phyloP scores from a whole-genome alignment of 176 grass and related monocot genomes.

The Cocos nucifera region DNA sequence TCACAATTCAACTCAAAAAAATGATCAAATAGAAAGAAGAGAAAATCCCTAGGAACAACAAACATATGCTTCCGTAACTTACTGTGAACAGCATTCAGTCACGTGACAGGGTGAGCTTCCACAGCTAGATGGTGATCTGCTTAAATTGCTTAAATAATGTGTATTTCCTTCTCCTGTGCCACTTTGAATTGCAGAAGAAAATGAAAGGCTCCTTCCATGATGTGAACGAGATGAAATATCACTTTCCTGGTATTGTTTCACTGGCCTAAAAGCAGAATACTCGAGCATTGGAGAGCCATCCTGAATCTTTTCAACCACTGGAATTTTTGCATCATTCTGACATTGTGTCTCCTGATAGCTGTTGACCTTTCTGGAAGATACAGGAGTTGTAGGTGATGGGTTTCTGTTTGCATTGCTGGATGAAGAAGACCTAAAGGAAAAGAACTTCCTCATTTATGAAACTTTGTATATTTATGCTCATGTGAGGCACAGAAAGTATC shows the following conservation, averaged over 20 bases:
- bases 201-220: slow-evolving; percentile 48
- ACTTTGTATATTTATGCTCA: too few species aligned
- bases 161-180: slow-evolving; percentile 23
- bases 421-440: slow-evolving; percentile 48
- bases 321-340: slow-evolving; percentile 15
- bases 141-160: not conserved
- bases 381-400: not conserved
- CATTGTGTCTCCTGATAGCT: too few species aligned
- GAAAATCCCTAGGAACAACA: not conserved
- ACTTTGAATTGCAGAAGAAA: slow-evolving; percentile 29
- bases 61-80: not conserved
- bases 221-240: slow-evolving; percentile 28
- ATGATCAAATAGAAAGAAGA: too few species aligned
- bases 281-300: slow-evolving; percentile 20
- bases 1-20: too few species aligned
- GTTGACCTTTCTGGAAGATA: slow-evolving; percentile 15
- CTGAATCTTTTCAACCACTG: slow-evolving; percentile 7
- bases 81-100: slow-evolving; percentile 22
- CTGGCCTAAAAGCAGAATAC: slow-evolving; percentile 23
- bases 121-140: slow-evolving; percentile 1
- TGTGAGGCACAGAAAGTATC: too few species aligned
- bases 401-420: slow-evolving; percentile 22
- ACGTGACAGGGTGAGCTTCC: slow-evolving; percentile 3
- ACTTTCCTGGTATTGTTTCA: slow-evolving; percentile 11
- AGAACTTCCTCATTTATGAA: slow-evolving; percentile 56